Conservation (phyloP, 2,329 filamentous ascomycete species). For the Fusarium tjaetaba region DNA sequence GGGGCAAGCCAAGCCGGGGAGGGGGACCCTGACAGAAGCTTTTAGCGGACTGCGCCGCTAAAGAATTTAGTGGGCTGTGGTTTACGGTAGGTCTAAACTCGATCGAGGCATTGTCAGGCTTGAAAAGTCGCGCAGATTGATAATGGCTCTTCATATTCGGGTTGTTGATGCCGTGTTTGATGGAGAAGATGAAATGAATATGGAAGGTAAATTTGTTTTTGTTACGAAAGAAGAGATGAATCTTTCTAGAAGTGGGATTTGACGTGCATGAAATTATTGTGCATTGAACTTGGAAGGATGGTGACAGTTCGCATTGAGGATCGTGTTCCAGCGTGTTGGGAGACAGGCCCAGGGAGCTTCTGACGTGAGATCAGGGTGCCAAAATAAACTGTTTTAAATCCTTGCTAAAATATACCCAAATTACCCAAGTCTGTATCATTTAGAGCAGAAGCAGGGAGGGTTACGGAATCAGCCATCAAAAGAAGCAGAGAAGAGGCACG, state of each 20-base stretch:
- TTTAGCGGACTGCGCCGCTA: neutral
- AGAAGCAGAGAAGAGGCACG: neutral
- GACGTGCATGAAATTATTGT: neutral
- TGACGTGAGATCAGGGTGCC: neutral
- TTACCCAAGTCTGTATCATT: neutral
- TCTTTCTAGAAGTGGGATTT: neutral
- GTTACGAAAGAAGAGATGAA: neutral
- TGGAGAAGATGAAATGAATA: neutral
- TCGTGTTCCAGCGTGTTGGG: neutral
- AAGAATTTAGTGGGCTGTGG: constrained; percentile 9
- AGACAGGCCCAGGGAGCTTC: neutral
- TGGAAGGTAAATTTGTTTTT: neutral
- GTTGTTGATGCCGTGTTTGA: neutral
- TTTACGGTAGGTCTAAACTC: constrained; percentile 19
- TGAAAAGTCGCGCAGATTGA: neutral
- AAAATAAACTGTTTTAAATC: neutral
- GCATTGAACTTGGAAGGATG: neutral
- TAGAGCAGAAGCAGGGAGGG: neutral
- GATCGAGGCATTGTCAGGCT: constrained; percentile 9
- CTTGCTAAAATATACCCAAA: rapidly evolving
- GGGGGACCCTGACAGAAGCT: neutral
- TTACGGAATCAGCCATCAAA: neutral
- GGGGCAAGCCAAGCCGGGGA: neutral
- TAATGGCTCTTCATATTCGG: neutral
- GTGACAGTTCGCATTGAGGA: neutral